Conservation (phyloP, 441 rosid species). For the Populus hybrid region DNA sequence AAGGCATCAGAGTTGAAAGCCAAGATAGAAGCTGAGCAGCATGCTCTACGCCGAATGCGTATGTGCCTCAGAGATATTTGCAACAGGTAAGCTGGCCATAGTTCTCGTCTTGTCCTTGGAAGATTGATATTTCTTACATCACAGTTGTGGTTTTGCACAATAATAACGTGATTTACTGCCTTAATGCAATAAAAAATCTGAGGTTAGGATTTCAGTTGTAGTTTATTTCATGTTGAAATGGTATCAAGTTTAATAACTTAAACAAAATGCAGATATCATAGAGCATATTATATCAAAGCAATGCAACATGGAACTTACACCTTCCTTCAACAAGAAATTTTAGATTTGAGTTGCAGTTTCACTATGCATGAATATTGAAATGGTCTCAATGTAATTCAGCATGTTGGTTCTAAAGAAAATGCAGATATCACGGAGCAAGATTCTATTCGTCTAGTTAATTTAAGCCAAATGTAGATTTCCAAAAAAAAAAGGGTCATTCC, state of each 20-base stretch:
- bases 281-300: background rate
- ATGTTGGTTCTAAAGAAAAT: background rate
- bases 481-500: background rate
- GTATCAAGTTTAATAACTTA: background rate
- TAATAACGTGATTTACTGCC: background rate
- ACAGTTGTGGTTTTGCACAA: background rate
- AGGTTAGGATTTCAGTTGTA: background rate
- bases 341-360: background rate
- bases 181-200: background rate
- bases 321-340: background rate
- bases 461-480: background rate
- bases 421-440: background rate
- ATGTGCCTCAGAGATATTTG: constrained; percentile 99
- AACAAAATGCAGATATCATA: background rate
- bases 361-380: background rate
- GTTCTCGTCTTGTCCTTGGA: background rate
- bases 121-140: background rate
- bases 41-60: constrained; percentile 94
- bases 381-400: background rate
- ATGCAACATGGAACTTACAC: background rate
- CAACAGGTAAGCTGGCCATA: constrained; percentile 61
- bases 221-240: background rate
- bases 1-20: constrained; percentile 93
- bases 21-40: constrained; percentile 98
- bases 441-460: background rate